phyloP scores from a whole-genome alignment of 2,329 filamentous ascomycete species.

The Botrytis hyacinthi region DNA sequence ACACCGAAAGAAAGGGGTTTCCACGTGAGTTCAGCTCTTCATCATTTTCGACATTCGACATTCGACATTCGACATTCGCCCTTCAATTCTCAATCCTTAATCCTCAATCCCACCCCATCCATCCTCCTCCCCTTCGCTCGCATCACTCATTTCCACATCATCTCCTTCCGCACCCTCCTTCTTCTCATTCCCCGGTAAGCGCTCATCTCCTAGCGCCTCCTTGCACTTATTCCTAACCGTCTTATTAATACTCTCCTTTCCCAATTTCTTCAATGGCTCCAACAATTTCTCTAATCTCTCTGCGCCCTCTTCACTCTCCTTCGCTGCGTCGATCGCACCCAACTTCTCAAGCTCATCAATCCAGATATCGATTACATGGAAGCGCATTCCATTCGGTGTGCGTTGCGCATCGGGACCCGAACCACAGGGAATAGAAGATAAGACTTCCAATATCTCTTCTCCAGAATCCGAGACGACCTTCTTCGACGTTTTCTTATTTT shows the following conservation, averaged over 20 bases:
- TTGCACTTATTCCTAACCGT: slow-evolving; percentile 66
- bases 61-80: slow-evolving; percentile 24
- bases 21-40: not conserved
- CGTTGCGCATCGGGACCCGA: slow-evolving; percentile 26
- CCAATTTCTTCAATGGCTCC: slow-evolving; percentile 45
- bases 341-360: slow-evolving; percentile 82
- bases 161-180: not conserved
- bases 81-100: slow-evolving; percentile 31
- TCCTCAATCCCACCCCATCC: slow-evolving; percentile 40
- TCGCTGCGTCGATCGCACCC: slow-evolving; percentile 48
- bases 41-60: slow-evolving; percentile 26
- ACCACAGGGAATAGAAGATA: slow-evolving; percentile 44
- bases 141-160: slow-evolving; percentile 33
- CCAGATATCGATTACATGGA: slow-evolving; percentile 89
- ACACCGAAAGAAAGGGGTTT: slow-evolving; percentile 12
- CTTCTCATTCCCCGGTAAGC: slow-evolving; percentile 62
- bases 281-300: slow-evolving; percentile 42
- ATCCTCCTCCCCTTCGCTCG: not conserved
- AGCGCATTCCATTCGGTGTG: slow-evolving; percentile 78
- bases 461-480: not conserved
- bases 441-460: slow-evolving; percentile 46
- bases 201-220: slow-evolving; percentile 71
- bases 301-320: slow-evolving; percentile 39
- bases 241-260: slow-evolving; percentile 61
- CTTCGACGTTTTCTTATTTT: slow-evolving; percentile 40